Conservation (phyloP, 495 filamentous ascomycete genomes). For the Hamigera avellanea region DNA sequence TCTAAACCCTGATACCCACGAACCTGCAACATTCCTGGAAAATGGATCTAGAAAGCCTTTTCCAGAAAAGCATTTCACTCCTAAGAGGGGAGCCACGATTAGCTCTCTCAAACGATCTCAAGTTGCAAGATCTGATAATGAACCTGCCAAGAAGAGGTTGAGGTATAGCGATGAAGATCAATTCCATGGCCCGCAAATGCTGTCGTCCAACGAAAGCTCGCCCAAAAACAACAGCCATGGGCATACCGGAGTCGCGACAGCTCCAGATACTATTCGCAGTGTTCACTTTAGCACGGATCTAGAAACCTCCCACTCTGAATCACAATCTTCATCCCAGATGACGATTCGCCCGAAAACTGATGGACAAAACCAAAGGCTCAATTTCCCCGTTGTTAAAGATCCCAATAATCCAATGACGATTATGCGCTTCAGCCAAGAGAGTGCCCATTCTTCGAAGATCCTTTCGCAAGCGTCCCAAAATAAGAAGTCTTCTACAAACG, state of each 20-base stretch:
- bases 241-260: background rate
- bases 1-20: too few relatives aligned
- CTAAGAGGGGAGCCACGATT: slow-evolving; percentile 1
- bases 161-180: slow-evolving; percentile 11
- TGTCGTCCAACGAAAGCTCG: background rate
- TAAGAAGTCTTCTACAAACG: slow-evolving; percentile 6
- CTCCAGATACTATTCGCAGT: background rate
- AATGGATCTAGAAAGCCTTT: too few relatives aligned
- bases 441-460: slow-evolving; percentile 28
- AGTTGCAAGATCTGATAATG: slow-evolving; percentile 1
- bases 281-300: background rate
- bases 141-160: slow-evolving; percentile 15
- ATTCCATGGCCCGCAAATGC: background rate
- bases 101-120: slow-evolving; percentile 7
- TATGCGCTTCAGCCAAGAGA: slow-evolving; percentile 57
- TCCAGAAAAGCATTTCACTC: background rate
- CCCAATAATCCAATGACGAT: slow-evolving; percentile 53
- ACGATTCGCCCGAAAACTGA: slow-evolving; percentile 13
- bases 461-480: slow-evolving; percentile 16
- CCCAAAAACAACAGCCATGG: too few relatives aligned
- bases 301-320: background rate
- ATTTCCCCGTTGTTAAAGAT: slow-evolving; percentile 73
- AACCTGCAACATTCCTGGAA: too few relatives aligned
- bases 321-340: too few relatives aligned
- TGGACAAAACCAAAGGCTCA: slow-evolving; percentile 28